Conservation (phyloP, 1,284 basidiomycete species). For the Boletus albobrunnescens region DNA sequence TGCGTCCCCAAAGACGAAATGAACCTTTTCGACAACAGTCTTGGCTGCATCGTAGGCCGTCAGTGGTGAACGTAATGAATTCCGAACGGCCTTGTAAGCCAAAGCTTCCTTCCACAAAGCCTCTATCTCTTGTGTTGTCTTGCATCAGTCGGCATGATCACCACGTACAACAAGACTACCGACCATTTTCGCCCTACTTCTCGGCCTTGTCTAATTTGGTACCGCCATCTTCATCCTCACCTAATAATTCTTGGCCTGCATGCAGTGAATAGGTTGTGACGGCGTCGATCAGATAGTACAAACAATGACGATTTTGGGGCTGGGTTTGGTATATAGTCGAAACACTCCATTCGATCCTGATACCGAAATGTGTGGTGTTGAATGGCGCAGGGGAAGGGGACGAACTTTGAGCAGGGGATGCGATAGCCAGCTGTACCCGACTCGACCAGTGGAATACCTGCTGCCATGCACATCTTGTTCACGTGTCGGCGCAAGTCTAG, state of each 20-base stretch:
- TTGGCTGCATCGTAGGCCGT: constrained; percentile 56
- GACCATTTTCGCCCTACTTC: constrained; percentile 84
- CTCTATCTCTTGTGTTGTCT: constrained; percentile 82
- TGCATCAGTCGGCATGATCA: constrained; percentile 3
- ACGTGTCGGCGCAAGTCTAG: too few species aligned
- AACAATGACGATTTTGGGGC: constrained; percentile 91
- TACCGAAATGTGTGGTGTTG: constrained; percentile 4
- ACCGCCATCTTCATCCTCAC: constrained; percentile 79
- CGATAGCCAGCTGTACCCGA: constrained; percentile 93
- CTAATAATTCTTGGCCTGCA: constrained; percentile 98
- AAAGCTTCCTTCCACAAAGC: constrained; percentile 85
- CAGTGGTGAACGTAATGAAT: constrained; percentile 50
- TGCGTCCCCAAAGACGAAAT: neutral
- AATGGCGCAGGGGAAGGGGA: neutral
- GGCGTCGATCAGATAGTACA: constrained; percentile 99
- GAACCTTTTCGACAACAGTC: constrained; percentile 82
- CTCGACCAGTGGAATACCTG: constrained; percentile 91
- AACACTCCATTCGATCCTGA: constrained; percentile 85
- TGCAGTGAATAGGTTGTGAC: constrained; percentile 96
- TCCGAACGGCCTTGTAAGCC: constrained; percentile 81
- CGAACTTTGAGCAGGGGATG: constrained; percentile 72
- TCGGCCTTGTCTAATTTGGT: constrained; percentile 83
- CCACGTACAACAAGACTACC: neutral
- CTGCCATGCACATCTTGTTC: too few species aligned
- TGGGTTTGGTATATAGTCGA: constrained; percentile 87